Base-by-base conservation (phyloP, 495 filamentous ascomycete genomes). In the Usnea hakonensis region DNA sequence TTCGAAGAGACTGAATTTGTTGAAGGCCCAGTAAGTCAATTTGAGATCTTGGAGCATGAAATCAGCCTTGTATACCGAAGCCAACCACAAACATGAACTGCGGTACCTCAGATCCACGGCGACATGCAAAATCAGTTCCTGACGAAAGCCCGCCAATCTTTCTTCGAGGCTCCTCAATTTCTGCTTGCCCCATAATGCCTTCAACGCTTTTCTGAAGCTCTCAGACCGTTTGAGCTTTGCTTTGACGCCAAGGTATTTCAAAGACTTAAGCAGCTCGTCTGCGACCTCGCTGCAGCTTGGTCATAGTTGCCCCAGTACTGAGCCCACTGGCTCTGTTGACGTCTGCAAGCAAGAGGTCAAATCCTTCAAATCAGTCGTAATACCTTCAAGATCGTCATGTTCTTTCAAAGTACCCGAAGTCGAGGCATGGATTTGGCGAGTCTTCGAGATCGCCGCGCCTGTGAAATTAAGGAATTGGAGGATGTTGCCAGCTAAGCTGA, bases 401-500 rank as follows among this genome's bases (percentile, higher is more conserved):
- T 30, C 60, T 7, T 33, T 35, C 23, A 50, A 35, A 2, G 32
- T 48, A 28, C 54, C 41, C 41, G 32, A 50, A 11, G 8, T 9
- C 5, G 21, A 62, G 3, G 55, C 32, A 38, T 48, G 35, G 14
- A 50, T 41, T 33, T 50, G n/a, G 41, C 54, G 19, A 6, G 17
- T 21, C 23, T 32, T 40, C 11, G 54, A 46, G 40, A 62, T 6
- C 9, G 43, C 32, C 14, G 5, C 21, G n/a, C 38, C 32, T 0
- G n/a, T 23, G 21, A 32, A 28, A 19, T 41, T 21, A 11, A 62
- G n/a, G 41, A 33, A 62, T 30, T 57, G 21, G 23, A 40, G 40
- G 23, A 56, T 48, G 35, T 62, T 57, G 41, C 19, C 60, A 36
- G 53, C 41, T 21, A 33, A 37, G 52, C 54, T 48, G 32, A 57